Evolutionary conservation across 1,139 yeast species (phyloP).

Genomic region (Hansenula anomala): DNA sequence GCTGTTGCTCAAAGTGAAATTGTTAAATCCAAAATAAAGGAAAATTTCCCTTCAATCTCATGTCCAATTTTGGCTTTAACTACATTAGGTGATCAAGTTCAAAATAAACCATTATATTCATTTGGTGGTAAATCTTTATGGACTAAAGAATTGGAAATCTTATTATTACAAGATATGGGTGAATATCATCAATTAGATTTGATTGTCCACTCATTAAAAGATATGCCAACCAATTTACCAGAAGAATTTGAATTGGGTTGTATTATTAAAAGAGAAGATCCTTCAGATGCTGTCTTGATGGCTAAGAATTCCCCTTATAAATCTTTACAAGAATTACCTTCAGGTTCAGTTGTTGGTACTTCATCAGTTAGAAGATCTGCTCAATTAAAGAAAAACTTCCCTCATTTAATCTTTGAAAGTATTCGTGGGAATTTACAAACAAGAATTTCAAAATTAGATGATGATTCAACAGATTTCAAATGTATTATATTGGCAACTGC

Average conservation of each 20-base stretch:
- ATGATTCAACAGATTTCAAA: constrained; percentile 55
- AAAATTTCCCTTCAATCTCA: constrained; percentile 54
- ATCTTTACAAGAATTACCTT: constrained; percentile 68
- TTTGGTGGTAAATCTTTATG: constrained; percentile 95
- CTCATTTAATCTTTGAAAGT: constrained; percentile 59
- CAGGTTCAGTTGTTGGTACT: constrained; percentile 86
- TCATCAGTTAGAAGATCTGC: constrained; percentile 93
- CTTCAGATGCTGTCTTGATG: constrained; percentile 93
- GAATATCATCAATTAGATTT: constrained; percentile 70
- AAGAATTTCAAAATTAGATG: constrained; percentile 73
- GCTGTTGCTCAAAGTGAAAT: constrained; percentile 85
- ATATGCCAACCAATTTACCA: constrained; percentile 90
- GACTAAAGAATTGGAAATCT: constrained; percentile 90
- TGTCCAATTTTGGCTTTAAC: constrained; percentile 75
- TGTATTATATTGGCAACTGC: constrained; percentile 92
- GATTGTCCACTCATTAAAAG: constrained; percentile 91
- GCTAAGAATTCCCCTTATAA: constrained; percentile 58
- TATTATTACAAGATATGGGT: constrained; percentile 61
- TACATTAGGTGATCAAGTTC: constrained; percentile 88
- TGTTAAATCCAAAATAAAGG: constrained; percentile 57
- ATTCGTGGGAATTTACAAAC: constrained; percentile 90
- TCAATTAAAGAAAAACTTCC: constrained; percentile 55
- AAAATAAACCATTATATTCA: constrained; percentile 79
- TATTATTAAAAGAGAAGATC: constrained; percentile 80
- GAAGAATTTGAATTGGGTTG: constrained; percentile 89